Percentiles rank a stretch among this genome's conserved stretches.
Evolutionary conservation across 2,329 filamentous ascomycete genomes (phyloP).

Genomic region (Magnaporthales sp.): DNA sequence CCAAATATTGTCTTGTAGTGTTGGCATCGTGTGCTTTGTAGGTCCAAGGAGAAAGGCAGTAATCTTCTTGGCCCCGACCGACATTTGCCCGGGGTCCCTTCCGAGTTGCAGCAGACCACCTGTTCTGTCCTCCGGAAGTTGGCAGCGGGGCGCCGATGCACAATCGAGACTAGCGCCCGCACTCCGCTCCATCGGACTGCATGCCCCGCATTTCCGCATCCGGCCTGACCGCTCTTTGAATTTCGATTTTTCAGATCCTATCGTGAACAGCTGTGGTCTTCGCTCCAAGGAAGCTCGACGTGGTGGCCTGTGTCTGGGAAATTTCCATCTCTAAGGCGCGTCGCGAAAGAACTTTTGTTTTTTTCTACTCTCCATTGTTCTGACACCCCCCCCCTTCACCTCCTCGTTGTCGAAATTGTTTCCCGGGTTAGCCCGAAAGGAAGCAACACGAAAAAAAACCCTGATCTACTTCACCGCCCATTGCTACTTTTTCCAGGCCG

Average conservation of each 20-base stretch:
- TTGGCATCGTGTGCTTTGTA: background rate
- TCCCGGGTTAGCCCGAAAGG: background rate
- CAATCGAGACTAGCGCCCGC: background rate
- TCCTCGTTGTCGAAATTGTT: background rate
- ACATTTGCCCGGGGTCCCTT: background rate
- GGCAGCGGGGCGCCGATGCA: background rate
- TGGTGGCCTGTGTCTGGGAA: background rate
- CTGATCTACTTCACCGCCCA: conserved; percentile 5
- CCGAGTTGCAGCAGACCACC: background rate
- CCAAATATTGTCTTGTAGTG: background rate
- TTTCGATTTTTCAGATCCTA: background rate
- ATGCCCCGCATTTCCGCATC: background rate
- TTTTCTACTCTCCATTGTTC: background rate
- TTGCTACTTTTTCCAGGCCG: background rate
- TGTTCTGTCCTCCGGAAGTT: background rate
- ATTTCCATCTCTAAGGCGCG: background rate
- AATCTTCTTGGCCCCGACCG: background rate
- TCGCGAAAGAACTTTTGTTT: background rate
- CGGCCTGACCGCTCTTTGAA: background rate
- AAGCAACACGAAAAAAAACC: background rate
- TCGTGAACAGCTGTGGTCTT: background rate
- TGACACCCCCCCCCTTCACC: background rate
- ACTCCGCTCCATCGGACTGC: background rate
- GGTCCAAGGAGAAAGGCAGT: background rate
- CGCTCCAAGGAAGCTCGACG: background rate